These are phyloP conservation scores for Tripidium arundinaceum DNA, from an alignment of 202 grass and related monocot genomes.

Conservation along the genomic window DNA sequence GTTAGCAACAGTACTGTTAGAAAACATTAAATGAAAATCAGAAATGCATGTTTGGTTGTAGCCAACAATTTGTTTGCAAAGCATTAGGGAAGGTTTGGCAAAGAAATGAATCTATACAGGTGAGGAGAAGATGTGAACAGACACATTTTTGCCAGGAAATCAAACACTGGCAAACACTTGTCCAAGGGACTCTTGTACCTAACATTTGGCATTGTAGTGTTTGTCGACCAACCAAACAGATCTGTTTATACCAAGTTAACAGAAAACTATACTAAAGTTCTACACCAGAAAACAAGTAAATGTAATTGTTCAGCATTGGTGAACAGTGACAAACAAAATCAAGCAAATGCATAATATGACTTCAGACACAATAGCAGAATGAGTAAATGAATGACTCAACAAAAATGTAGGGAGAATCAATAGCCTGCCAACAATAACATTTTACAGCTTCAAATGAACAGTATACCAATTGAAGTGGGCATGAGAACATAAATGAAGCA, in stretches of 20 bases:
- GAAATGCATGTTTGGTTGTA: background rate
- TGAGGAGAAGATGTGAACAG: background rate
- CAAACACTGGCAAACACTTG: background rate
- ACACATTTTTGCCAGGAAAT: background rate
- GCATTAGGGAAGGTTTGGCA: background rate
- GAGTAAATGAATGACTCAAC: slow-evolving; percentile 8
- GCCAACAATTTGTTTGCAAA: background rate
- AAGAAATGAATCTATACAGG: background rate
- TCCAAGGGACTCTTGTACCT: background rate
- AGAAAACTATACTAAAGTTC: slow-evolving; percentile 7
- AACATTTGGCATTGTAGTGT: background rate
- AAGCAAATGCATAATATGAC: background rate
- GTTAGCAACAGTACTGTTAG: slow-evolving; percentile 7
- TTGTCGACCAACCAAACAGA: background rate
- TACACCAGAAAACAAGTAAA: slow-evolving; percentile 16
- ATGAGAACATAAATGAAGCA: background rate
- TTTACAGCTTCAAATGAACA: slow-evolving; percentile 4
- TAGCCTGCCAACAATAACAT: slow-evolving; percentile 23
- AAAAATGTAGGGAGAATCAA: background rate
- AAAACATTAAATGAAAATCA: slow-evolving; percentile 15
- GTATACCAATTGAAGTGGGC: background rate
- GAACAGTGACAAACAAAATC: slow-evolving; percentile 16
- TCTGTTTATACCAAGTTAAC: slow-evolving; percentile 4
- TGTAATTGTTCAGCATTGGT: background rate
- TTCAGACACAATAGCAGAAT: background rate